Evolutionary conservation across 768 basidiomycete species (phyloP), one percentile per base, ranked within the genome.

Genomic region (Mycena chlorophos): DNA sequence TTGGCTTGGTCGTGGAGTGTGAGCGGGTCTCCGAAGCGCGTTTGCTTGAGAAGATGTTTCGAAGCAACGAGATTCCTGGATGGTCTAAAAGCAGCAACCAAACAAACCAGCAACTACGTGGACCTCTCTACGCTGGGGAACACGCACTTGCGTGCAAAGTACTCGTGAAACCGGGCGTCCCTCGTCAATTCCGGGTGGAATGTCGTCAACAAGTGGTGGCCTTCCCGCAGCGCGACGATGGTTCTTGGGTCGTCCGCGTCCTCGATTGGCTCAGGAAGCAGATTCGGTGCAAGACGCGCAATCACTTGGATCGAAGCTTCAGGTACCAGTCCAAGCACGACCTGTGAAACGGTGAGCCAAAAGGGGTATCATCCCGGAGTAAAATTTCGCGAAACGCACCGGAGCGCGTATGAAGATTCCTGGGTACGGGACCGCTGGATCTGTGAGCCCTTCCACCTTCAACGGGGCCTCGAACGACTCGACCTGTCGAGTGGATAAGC

Each of bases 331-430:
- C 73, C 69, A 17, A 86, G 71, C 3, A 93, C 76, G 31, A 92
- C 88, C 90, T 92, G 64, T 17, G 26, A 37, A 28, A 27, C 29
- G 46, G 42, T 55, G 46, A 56, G 19, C 37, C 47, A 49, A n/a
- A n/a, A n/a, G n/a, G n/a, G n/a, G n/a, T n/a, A 52, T 29, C 22
- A 50, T 3, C 19, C 28, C 37, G n/a, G 28, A 39, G 26, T 10
- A 26, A 42, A 49, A 31, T n/a, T n/a, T n/a, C 30, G 56, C 50
- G 47, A 20, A 29, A 74, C 85, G 39, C 66, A 88, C 91, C 0
- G 95, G 95, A 45, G 95, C 95, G 39, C 95, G 91, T 63, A 98
- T 98, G 73, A 98, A 98, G 42, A 97, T 80, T 0, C 90, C 91
- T 19, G 79, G 83, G 67, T 93, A 95, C 0, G 89, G 82, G 16